Percentiles rank a stretch among this genome's conserved stretches.
These are phyloP conservation scores for Pseudevernia furfuracea DNA, from an alignment of 495 filamentous ascomycete genomes.

Conservation along the genomic window DNA sequence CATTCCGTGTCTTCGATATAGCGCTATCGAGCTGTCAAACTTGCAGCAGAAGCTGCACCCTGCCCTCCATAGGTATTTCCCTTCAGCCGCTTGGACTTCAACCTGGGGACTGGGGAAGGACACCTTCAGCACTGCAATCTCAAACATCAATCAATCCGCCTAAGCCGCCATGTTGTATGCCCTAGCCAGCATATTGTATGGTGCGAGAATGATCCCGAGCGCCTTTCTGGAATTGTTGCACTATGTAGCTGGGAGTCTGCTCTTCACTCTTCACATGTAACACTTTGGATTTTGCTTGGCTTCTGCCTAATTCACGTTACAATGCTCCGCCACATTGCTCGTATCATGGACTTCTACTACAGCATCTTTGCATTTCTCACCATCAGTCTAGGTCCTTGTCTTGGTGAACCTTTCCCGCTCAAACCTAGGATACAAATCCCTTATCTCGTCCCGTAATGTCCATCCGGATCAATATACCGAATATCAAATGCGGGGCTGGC, in stretches of 20 bases:
- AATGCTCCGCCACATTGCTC: background rate
- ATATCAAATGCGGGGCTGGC: background rate
- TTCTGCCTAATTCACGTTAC: background rate
- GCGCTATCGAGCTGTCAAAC: constrained; percentile 3
- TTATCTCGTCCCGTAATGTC: constrained; percentile 8
- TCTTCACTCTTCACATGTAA: background rate
- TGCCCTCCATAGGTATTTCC: background rate
- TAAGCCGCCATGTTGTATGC: too few relatives aligned
- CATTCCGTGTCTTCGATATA: constrained; percentile 2
- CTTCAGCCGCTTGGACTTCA: background rate
- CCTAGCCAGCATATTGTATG: background rate
- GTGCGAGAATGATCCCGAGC: background rate
- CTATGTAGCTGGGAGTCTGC: background rate
- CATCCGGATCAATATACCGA: constrained; percentile 11
- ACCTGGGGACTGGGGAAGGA: background rate
- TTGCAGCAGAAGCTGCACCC: background rate
- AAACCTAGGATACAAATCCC: background rate
- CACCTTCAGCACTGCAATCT: background rate
- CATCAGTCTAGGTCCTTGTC: background rate
- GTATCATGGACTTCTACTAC: background rate
- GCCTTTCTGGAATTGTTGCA: background rate
- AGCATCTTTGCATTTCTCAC: background rate
- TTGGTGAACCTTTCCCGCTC: background rate
- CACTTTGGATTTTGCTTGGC: background rate
- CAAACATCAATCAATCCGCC: too few relatives aligned